A percentile compares a stretch with the other conserved stretches of the same genome.
These are phyloP conservation scores for Leishmania braziliensis DNA, from an alignment of 208 protist genomes.

Conservation along the genomic window DNA sequence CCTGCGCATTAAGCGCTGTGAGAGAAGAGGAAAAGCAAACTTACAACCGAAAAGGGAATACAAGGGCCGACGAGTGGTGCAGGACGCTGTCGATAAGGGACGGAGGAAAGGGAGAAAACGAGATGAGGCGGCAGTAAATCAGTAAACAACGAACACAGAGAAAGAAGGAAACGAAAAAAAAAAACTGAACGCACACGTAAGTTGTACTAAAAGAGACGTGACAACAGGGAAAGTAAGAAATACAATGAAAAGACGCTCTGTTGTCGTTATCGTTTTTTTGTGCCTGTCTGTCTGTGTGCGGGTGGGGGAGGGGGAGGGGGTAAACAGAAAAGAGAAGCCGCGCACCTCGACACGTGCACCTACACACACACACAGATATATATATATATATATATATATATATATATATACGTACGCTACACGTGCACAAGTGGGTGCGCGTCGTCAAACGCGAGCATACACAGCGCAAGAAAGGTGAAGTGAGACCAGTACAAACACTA, in stretches of 20 bases:
- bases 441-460: neutral
- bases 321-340: neutral
- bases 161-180: neutral
- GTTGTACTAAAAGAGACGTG: constrained; percentile 3
- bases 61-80: neutral
- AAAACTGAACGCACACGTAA: neutral
- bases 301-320: neutral
- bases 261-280: neutral
- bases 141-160: neutral
- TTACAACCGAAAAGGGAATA: neutral
- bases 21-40: neutral
- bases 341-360: neutral
- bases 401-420: neutral
- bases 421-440: neutral
- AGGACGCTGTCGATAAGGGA: neutral
- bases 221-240: too few species aligned
- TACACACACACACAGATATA: neutral
- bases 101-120: neutral
- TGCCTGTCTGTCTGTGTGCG: neutral
- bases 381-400: neutral
- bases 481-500: neutral
- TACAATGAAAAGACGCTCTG: too few species aligned
- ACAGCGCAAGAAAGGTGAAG: neutral
- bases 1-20: neutral
- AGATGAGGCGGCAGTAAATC: neutral